phyloP scores from a whole-genome alignment of 805 yeast genomes.

The Suhomyces tanzawaensis region DNA sequence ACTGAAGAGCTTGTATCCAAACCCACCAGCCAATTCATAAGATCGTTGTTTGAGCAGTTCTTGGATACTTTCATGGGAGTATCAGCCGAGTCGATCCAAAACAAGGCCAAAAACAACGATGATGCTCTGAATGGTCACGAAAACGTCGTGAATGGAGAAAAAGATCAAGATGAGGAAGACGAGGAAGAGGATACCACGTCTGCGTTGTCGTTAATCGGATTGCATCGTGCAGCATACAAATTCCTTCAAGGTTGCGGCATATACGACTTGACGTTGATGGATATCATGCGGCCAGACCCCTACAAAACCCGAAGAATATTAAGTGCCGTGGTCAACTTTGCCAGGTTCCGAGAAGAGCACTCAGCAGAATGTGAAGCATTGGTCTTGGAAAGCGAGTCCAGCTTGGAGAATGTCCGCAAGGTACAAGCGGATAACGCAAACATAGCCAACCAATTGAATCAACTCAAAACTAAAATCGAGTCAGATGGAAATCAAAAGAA shows the following conservation, averaged over 20 bases:
- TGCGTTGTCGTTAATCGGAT: slow-evolving; percentile 50
- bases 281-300: slow-evolving; percentile 76
- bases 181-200: slow-evolving; percentile 25
- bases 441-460: slow-evolving; percentile 8
- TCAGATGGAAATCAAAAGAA: slow-evolving; percentile 24
- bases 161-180: slow-evolving; percentile 9
- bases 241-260: slow-evolving; percentile 75
- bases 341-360: slow-evolving; percentile 77
- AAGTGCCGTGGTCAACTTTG: slow-evolving; percentile 84
- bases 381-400: slow-evolving; percentile 51
- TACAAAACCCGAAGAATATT: slow-evolving; percentile 59
- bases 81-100: slow-evolving; percentile 28
- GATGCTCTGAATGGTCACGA: slow-evolving; percentile 4
- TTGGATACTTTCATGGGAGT: slow-evolving; percentile 60
- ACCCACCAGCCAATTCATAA: slow-evolving; percentile 58
- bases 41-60: slow-evolving; percentile 56
- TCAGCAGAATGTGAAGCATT: slow-evolving; percentile 66
- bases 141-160: slow-evolving; percentile 3
- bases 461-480: slow-evolving; percentile 10
- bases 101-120: slow-evolving; percentile 15
- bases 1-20: slow-evolving; percentile 56
- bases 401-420: slow-evolving; percentile 41
- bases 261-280: slow-evolving; percentile 71
- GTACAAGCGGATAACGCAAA: slow-evolving; percentile 16
- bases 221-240: slow-evolving; percentile 58